Evolutionary conservation across 176 grass and related monocot genomes (phyloP).

Genomic region (Oryza meyeriana): DNA sequence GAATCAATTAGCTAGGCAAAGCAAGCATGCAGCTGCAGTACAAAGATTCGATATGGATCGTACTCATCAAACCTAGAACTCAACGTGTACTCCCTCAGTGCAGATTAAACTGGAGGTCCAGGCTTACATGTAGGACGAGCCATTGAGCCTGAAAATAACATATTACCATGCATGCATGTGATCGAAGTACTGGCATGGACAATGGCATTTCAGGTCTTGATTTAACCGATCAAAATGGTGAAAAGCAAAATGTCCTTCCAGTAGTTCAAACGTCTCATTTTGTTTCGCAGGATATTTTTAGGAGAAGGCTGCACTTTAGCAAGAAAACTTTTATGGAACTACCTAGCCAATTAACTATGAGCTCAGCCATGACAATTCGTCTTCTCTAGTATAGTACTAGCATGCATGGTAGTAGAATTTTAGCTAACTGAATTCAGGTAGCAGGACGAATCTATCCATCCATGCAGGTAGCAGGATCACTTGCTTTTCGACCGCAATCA

Average conservation of each 20-base stretch:
- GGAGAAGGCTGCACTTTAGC: too few relatives aligned
- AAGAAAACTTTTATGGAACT: neutral
- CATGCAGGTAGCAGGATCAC: too few relatives aligned
- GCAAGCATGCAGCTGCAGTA: neutral
- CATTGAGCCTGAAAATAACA: too few relatives aligned
- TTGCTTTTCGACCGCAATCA: neutral
- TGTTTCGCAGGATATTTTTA: neutral
- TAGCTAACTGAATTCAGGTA: neutral
- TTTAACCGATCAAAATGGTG: too few relatives aligned
- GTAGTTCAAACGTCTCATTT: neutral
- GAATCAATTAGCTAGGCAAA: neutral
- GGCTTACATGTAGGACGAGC: too few relatives aligned
- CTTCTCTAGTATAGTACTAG: neutral
- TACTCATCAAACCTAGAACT: neutral
- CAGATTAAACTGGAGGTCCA: too few relatives aligned
- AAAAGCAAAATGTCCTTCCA: neutral
- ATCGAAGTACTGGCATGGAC: neutral
- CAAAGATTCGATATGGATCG: neutral
- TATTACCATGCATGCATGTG: neutral
- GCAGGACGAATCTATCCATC: too few relatives aligned
- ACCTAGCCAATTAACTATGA: neutral
- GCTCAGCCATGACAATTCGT: neutral
- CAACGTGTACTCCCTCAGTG: neutral
- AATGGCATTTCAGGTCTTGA: too few relatives aligned
- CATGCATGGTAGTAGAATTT: neutral